These are phyloP conservation scores for Leccinum imitatum DNA, from an alignment of 768 basidiomycete species.

Conservation along the genomic window DNA sequence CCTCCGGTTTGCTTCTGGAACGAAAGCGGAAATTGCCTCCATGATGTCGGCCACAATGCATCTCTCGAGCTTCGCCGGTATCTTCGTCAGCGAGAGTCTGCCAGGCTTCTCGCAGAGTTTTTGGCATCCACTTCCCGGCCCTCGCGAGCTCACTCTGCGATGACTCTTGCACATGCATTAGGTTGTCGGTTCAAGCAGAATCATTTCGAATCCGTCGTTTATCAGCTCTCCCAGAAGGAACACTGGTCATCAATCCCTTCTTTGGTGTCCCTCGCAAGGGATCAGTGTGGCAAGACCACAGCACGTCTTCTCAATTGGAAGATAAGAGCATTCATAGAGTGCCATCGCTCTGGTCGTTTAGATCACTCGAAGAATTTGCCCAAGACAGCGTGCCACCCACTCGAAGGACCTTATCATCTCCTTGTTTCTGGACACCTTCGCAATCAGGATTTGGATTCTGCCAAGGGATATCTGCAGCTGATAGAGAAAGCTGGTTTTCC, in stretches of 20 bases:
- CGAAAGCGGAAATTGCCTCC: conserved; percentile 11
- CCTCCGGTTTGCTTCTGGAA: conserved; percentile 22
- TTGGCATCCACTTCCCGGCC: conserved; percentile 38
- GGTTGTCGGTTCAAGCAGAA: conserved; percentile 51
- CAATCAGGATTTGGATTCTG: conserved; percentile 60
- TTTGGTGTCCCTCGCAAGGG: conserved; percentile 47
- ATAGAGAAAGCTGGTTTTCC: conserved; percentile 61
- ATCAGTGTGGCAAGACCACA: conserved; percentile 50
- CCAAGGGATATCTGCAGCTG: conserved; percentile 46
- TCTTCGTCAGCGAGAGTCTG: conserved; percentile 35
- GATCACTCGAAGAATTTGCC: conserved; percentile 50
- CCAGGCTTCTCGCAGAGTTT: conserved; percentile 32
- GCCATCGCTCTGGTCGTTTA: conserved; percentile 46
- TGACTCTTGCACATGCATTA: conserved; percentile 47
- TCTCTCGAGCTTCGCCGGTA: conserved; percentile 25
- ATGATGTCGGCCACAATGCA: conserved; percentile 13
- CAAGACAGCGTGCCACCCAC: conserved; percentile 46
- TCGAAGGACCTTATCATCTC: conserved; percentile 64
- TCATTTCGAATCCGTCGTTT: conserved; percentile 57
- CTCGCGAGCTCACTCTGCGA: conserved; percentile 41
- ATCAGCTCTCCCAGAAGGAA: conserved; percentile 45
- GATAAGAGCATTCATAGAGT: conserved; percentile 58
- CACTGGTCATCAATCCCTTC: conserved; percentile 54
- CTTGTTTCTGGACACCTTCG: conserved; percentile 66
- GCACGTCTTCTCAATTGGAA: conserved; percentile 70